Base-by-base conservation (phyloP, 176 grass and related monocot genomes). In the Avena insularis region DNA sequence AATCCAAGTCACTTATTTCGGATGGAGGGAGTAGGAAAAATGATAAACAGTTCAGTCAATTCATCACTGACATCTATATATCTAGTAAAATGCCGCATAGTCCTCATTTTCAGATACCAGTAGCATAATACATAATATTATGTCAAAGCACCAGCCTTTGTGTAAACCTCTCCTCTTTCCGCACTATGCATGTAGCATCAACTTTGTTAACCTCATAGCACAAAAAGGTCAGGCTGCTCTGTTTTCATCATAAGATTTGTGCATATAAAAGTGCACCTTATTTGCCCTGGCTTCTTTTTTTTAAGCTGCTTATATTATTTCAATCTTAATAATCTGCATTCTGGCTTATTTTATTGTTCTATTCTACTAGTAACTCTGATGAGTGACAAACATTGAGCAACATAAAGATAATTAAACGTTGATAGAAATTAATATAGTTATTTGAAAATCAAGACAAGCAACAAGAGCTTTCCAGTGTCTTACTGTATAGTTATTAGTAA, bases 161-260 rank as follows among this genome's bases (percentile, higher is more conserved):
- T 65, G 53, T 45, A 68, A 57, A 79, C 68, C n/a, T 55, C 48
- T 60, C 27, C 63, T 65, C 11, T 65, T 65, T 65, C 12, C 63
- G 27, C 63, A 67, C 27, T 67, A 66, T 35, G 62, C 4, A 21
- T 35, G 6, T 71, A 80, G 53, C 13, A 73, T 60, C 8, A 78
- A 86, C 13, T 45, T 86, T 31, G 57, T 54, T 66, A 76, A 75
- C 16, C 31, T 51, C 8, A 65, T 43, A 47, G 20, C 38, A n/a
- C 7, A 65, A 65, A 47, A 48, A 49, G 59, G 12, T 65, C 59
- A 46, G 57, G n/a, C 25, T 40, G 25, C 50, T 54, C 51, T 56
- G 16, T 78, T 57, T 78, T 78, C 75, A 78, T 53, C 75, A 78
- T 58, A 51, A 54, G 71, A 75, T 75, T 76, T 76, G 47, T 49